Percentiles rank a stretch among this genome's conserved stretches.
These are phyloP conservation scores for Candida sojae DNA, from an alignment of 1,139 yeast species.

Conservation along the genomic window DNA sequence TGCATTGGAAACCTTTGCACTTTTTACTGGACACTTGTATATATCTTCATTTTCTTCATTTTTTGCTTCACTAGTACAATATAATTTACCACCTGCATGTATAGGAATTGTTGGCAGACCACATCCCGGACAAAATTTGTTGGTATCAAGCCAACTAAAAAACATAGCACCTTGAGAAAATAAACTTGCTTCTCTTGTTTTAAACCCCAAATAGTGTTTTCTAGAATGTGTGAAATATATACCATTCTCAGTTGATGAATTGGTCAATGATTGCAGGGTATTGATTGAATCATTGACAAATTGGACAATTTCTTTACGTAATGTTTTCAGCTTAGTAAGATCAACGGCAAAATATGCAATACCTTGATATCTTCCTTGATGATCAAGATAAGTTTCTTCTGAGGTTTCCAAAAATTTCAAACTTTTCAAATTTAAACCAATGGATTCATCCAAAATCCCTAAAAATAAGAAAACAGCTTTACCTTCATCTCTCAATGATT, in stretches of 20 bases:
- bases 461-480: constrained; percentile 59
- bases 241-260: constrained; percentile 15
- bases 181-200: constrained; percentile 57
- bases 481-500: constrained; percentile 29
- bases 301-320: constrained; percentile 23
- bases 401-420: constrained; percentile 29
- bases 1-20: constrained; percentile 56
- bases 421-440: constrained; percentile 32
- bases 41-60: constrained; percentile 16
- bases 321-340: constrained; percentile 38
- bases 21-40: constrained; percentile 55
- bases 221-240: constrained; percentile 36
- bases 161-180: constrained; percentile 84
- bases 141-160: constrained; percentile 80
- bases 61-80: constrained; percentile 47
- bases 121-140: constrained; percentile 86
- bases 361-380: constrained; percentile 60
- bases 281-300: constrained; percentile 18
- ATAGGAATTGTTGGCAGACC: constrained; percentile 69
- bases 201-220: constrained; percentile 37
- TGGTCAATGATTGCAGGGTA: constrained; percentile 11
- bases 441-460: constrained; percentile 65
- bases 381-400: constrained; percentile 38
- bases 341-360: constrained; percentile 80
- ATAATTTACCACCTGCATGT: constrained; percentile 80